A percentile compares a stretch with the other conserved stretches of the same genome.
Conservation (phyloP, 495 filamentous ascomycete genomes). For the Monascus purpureus region DNA sequence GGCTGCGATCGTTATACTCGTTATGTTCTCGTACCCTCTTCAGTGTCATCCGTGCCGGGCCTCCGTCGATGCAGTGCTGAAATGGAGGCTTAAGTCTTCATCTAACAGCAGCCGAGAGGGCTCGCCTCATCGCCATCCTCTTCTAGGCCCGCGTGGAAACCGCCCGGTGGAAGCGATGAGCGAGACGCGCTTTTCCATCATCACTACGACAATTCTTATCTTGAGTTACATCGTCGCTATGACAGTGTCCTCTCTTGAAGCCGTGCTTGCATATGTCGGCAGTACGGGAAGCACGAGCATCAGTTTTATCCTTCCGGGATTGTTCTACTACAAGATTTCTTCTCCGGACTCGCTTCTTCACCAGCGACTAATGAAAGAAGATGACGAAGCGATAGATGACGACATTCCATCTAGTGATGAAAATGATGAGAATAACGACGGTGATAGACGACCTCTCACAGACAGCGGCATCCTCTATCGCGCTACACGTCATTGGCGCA, state of each 20-base stretch:
- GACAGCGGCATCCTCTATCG: conserved; percentile 34
- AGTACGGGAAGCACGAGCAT: conserved; percentile 89
- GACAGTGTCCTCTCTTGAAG: conserved; percentile 76
- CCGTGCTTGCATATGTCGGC: conserved; percentile 88
- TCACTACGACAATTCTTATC: conserved; percentile 75
- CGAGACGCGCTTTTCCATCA: conserved; percentile 76
- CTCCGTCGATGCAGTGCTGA: conserved; percentile 79
- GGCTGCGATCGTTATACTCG: conserved; percentile 88
- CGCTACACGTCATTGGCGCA: conserved; percentile 40
- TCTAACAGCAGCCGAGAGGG: conserved; percentile 23
- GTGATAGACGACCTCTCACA: conserved; percentile 20
- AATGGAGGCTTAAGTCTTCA: conserved; percentile 61
- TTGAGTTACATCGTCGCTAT: conserved; percentile 78
- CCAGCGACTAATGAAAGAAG: conserved; percentile 73
- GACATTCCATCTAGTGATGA: conserved; percentile 29
- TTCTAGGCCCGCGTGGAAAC: conserved; percentile 21
- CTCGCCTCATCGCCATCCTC: conserved; percentile 31
- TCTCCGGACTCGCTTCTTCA: conserved; percentile 72
- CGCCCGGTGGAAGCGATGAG: conserved; percentile 47
- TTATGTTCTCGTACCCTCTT: conserved; percentile 92
- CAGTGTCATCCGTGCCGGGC: conserved; percentile 93
- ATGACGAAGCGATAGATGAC: conserved; percentile 49
- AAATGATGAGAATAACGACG: conserved; percentile 24
- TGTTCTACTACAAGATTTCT: conserved; percentile 98
- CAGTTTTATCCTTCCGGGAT: conserved; percentile 86